A percentile compares a stretch with the other conserved stretches of the same genome.
Evolutionary conservation across 2,329 filamentous ascomycete species (phyloP).

Genomic region (Erysiphe neolycopersici): DNA sequence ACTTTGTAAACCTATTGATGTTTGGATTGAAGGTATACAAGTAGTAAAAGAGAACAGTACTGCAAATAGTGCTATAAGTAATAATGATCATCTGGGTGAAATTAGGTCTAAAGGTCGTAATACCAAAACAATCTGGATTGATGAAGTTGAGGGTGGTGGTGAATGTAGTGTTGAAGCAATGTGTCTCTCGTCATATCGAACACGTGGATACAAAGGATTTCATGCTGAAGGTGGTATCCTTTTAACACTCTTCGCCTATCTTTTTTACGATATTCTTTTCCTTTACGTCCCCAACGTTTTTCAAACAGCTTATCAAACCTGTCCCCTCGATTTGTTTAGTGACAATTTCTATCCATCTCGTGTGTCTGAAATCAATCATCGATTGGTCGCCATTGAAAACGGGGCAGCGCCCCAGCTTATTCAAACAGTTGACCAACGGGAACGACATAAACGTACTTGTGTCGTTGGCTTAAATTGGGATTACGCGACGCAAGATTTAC

Average conservation of each 20-base stretch:
- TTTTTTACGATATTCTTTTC: slow-evolving; percentile 87
- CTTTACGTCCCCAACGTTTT: slow-evolving; percentile 90
- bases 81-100: background rate
- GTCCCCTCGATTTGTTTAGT: slow-evolving; percentile 73
- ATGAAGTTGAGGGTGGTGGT: slow-evolving; percentile 37
- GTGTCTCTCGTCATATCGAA: slow-evolving; percentile 69
- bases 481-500: slow-evolving; percentile 50
- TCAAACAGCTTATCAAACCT: slow-evolving; percentile 84
- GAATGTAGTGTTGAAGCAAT: slow-evolving; percentile 83
- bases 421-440: slow-evolving; percentile 35
- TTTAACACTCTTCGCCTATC: slow-evolving; percentile 68
- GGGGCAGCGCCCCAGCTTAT: slow-evolving; percentile 45
- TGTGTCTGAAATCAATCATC: slow-evolving; percentile 69
- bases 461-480: slow-evolving; percentile 85
- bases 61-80: background rate
- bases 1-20: slow-evolving; percentile 47
- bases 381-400: slow-evolving; percentile 68
- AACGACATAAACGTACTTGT: slow-evolving; percentile 48
- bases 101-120: slow-evolving; percentile 17
- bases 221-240: slow-evolving; percentile 81
- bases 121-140: slow-evolving; percentile 68
- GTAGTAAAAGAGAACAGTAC: slow-evolving; percentile 31
- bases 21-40: slow-evolving; percentile 51
- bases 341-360: slow-evolving; percentile 74
- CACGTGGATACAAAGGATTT: slow-evolving; percentile 71